Evolutionary conservation across 305 asterid genomes (phyloP), one percentile per base, ranked within the genome.

Genomic region (Fraxinus albicans): DNA sequence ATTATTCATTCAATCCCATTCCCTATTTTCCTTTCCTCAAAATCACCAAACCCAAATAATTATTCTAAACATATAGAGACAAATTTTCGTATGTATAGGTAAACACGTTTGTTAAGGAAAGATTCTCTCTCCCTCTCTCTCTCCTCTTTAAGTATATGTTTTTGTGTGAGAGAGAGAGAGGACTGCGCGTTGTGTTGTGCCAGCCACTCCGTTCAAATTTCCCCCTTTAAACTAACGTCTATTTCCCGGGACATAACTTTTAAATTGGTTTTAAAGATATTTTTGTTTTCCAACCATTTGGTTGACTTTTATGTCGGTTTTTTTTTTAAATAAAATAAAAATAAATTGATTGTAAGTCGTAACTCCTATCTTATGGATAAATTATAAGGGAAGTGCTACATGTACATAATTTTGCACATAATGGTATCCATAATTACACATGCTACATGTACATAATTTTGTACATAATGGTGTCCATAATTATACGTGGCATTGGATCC

Each of bases 171-270:
- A 17, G 29, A 19, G 72, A 23, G 34, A 2, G 58, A 34, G n/a
- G 77, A 73, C 5, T 23, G n/a, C 29, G 81, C 12, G 35, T 65
- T 74, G 31, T 12, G 79, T 42, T 27, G 83, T 65, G 83, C 36
- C n/a, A 60, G 78, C 73, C 86, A 84, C 78, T 79, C 42, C 47
- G 80, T 65, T 80, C 67, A 70, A 85, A 72, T 67, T 47, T 76
- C 80, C 77, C 80, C 60, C 73, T 77, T 70, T 65, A 6, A 82
- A 84, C 50, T 60, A 29, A 84, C 80, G 79, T 65, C 80, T 53
- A 47, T 34, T 77, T 83, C 67, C 27, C 67, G 67, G 67, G 67
- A 55, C 67, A 2, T n/a, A n/a, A 17, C 55, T 44, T 44, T 44
- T 44, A 44, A 55, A 19, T 55, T 55, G 3, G 23, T 55, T 55